phyloP scores from a whole-genome alignment of 305 asterid species.

The Fraxinus velutina region DNA sequence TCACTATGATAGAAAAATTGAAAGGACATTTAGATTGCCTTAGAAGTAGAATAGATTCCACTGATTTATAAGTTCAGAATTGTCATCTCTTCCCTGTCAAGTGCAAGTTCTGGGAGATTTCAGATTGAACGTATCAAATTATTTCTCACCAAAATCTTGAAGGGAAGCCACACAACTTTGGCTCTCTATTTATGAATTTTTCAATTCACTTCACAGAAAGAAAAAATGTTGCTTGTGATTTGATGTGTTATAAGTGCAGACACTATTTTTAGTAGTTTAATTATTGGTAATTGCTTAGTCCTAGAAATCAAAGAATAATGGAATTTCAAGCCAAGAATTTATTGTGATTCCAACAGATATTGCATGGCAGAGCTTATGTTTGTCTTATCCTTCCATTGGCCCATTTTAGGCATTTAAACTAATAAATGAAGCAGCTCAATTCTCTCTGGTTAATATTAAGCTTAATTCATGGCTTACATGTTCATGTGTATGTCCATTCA shows the following conservation, averaged over 20 bases:
- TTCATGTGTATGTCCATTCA: slow-evolving; percentile 10
- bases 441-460: not conserved
- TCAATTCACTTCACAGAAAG: not conserved
- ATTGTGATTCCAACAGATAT: not conserved
- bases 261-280: not conserved
- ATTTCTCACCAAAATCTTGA: not conserved
- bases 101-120: not conserved
- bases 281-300: not conserved
- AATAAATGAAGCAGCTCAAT: slow-evolving; percentile 8
- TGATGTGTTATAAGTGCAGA: not conserved
- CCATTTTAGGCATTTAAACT: not conserved
- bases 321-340: not conserved
- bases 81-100: not conserved
- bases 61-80: not conserved
- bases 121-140: not conserved
- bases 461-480: slow-evolving; percentile 5
- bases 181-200: not conserved
- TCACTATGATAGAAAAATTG: not conserved
- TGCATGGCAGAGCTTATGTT: slow-evolving; percentile 4
- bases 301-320: not conserved
- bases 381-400: not conserved
- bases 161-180: not conserved
- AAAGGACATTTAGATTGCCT: not conserved
- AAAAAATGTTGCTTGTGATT: not conserved
- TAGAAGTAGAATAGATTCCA: not conserved